A percentile compares a stretch with the other conserved stretches of the same genome.
Evolutionary conservation across 106 monocot species (phyloP).

Genomic region (Dendrobium officinale): DNA sequence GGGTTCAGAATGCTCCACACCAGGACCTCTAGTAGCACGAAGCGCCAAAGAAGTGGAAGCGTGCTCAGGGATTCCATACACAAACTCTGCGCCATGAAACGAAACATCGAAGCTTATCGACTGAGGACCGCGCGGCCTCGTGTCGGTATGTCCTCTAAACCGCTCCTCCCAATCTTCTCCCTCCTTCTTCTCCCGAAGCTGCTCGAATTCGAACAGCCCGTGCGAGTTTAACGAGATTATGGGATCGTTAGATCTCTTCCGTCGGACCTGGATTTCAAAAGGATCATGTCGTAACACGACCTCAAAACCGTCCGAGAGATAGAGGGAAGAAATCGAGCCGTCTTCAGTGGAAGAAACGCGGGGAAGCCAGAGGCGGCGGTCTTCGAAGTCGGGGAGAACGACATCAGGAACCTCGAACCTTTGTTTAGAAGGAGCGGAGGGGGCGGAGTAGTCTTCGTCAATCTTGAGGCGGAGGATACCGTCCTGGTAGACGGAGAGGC

Average conservation of each 20-base stretch:
- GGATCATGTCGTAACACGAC: constrained; percentile 75
- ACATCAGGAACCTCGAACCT: constrained; percentile 90
- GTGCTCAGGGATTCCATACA: constrained; percentile 97
- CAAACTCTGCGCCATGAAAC: constrained; percentile 83
- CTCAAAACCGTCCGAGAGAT: constrained; percentile 51
- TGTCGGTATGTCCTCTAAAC: constrained; percentile 78
- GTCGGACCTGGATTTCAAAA: constrained; percentile 65
- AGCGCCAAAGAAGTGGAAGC: constrained; percentile 59
- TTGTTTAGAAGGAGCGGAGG: constrained; percentile 22
- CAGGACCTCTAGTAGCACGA: constrained; percentile 69
- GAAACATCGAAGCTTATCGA: constrained; percentile 86
- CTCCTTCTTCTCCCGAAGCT: constrained; percentile 49
- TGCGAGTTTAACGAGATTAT: constrained; percentile 78
- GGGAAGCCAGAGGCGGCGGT: constrained; percentile 53
- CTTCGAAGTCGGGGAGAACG: constrained; percentile 67
- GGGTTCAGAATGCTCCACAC: constrained; percentile 77
- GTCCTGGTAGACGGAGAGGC: constrained; percentile 59
- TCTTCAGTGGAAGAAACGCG: constrained; percentile 18
- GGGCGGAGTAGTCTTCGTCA: constrained; percentile 55
- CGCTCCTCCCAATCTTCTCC: constrained; percentile 84
- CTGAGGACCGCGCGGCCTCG: constrained; percentile 79
- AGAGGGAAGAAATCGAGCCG: constrained; percentile 28
- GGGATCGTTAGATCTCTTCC: constrained; percentile 28
- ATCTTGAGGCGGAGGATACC: constrained; percentile 80
- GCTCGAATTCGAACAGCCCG: constrained; percentile 95